phyloP scores from a whole-genome alignment of 176 grass and related monocot genomes.

The Puya raimondii region DNA sequence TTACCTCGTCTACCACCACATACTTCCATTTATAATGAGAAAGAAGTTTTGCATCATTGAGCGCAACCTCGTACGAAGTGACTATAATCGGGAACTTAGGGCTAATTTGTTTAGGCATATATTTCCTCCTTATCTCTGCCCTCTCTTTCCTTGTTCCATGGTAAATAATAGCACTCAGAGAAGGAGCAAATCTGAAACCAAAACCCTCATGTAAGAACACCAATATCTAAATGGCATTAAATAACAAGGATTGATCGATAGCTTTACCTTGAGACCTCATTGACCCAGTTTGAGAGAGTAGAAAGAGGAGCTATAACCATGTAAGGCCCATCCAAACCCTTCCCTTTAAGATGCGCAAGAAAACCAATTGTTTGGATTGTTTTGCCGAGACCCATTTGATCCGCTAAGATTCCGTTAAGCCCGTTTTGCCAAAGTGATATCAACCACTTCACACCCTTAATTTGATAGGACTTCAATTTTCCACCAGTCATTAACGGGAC shows the following conservation, averaged over 20 bases:
- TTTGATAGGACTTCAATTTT: constrained; percentile 85
- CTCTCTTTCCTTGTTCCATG: constrained; percentile 63
- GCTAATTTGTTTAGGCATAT: constrained; percentile 45
- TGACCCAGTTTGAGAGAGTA: constrained; percentile 95
- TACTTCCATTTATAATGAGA: constrained; percentile 85
- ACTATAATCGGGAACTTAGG: constrained; percentile 74
- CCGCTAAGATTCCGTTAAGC: constrained; percentile 84
- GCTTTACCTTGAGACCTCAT: constrained; percentile 73
- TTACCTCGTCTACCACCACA: constrained; percentile 90
- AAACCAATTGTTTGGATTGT: constrained; percentile 97
- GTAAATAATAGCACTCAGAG: constrained; percentile 63
- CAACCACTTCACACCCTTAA: constrained; percentile 97
- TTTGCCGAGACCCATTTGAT: constrained; percentile 99
- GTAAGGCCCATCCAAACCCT: constrained; percentile 80
- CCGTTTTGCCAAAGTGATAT: constrained; percentile 98
- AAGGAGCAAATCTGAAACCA: constrained; percentile 76
- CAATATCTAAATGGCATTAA: background rate
- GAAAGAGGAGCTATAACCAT: constrained; percentile 92
- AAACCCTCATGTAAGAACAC: constrained; percentile 18
- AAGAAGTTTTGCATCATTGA: constrained; percentile 63
- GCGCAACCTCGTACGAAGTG: constrained; percentile 81
- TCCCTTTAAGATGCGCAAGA: constrained; percentile 93
- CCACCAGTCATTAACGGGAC: constrained; percentile 92
- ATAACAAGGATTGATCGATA: background rate
- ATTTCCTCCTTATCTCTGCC: constrained; percentile 70